These are phyloP conservation scores for Trametes coccinea DNA, from an alignment of 768 basidiomycete genomes.

Conservation along the genomic window DNA sequence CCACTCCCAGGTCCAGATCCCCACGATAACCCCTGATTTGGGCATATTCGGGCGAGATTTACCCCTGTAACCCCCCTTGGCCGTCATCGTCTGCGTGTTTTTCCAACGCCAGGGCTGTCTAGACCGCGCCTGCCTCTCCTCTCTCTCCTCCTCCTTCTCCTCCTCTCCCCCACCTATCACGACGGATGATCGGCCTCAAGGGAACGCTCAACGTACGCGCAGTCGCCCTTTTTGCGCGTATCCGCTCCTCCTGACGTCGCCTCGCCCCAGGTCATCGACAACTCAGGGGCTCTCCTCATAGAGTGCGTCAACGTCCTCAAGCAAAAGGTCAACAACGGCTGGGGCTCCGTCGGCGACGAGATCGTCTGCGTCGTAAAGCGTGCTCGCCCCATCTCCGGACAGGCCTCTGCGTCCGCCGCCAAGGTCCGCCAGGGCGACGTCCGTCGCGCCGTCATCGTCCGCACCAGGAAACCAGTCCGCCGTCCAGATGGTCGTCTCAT, in stretches of 20 bases:
- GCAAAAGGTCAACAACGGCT: constrained; percentile 93
- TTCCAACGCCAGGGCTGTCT: not conserved
- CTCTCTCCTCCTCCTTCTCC: not conserved
- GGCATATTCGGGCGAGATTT: not conserved
- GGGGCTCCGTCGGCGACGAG: constrained; percentile 92
- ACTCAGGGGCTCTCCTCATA: constrained; percentile 90
- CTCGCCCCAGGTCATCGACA: constrained; percentile 83
- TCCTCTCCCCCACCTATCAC: not conserved
- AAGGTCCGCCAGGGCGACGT: constrained; percentile 95
- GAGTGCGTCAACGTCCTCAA: constrained; percentile 98
- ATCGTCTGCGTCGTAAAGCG: constrained; percentile 94
- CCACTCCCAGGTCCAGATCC: not conserved
- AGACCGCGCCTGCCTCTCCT: not conserved
- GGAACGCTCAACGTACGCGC: constrained; percentile 79
- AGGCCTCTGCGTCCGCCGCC: constrained; percentile 68
- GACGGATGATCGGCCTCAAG: constrained; percentile 91
- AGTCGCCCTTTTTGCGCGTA: not conserved
- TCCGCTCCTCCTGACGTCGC: not conserved
- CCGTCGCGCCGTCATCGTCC: constrained; percentile 92
- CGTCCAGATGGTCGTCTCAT: constrained; percentile 87
- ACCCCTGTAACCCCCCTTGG: constrained; percentile 2
- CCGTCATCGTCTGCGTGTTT: not conserved
- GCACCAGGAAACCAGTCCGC: constrained; percentile 83
- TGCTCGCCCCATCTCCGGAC: constrained; percentile 77
- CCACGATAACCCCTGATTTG: not conserved